Conservation (phyloP, 1,139 yeast species). For the Yamadazyma dushanensis region DNA sequence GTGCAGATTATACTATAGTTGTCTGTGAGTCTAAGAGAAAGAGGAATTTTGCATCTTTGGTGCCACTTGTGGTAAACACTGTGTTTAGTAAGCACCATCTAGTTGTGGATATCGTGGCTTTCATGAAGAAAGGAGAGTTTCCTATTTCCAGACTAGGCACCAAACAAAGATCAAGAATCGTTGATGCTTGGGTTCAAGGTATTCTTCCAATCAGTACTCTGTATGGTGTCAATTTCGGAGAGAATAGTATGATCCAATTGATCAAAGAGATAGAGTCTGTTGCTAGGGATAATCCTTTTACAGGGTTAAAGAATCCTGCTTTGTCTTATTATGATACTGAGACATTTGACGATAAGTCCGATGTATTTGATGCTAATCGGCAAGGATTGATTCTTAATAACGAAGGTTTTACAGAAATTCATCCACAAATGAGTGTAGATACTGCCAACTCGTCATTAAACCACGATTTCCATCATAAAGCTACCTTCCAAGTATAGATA, state of each 20-base stretch:
- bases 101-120: conserved; percentile 82
- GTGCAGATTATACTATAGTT: conserved; percentile 79
- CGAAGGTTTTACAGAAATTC: conserved; percentile 6
- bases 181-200: conserved; percentile 57
- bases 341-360: conserved; percentile 22
- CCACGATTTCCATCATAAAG: conserved; percentile 7
- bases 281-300: conserved; percentile 42
- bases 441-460: conserved; percentile 6
- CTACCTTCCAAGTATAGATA: conserved; percentile 13
- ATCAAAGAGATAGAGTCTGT: conserved; percentile 51
- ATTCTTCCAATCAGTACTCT: conserved; percentile 44
- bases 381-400: conserved; percentile 31
- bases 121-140: conserved; percentile 63
- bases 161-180: conserved; percentile 71
- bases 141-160: conserved; percentile 73
- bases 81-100: conserved; percentile 81
- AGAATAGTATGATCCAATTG: conserved; percentile 55
- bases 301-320: conserved; percentile 47
- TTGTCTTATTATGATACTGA: conserved; percentile 41
- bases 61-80: conserved; percentile 79
- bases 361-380: conserved; percentile 31
- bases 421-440: conserved; percentile 2
- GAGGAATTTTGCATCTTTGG: conserved; percentile 66
- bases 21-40: conserved; percentile 65
- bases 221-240: conserved; percentile 65